These are phyloP conservation scores for Globisporangium abappressorium DNA, from an alignment of 352 stramenopile genomes.

Conservation along the genomic window DNA sequence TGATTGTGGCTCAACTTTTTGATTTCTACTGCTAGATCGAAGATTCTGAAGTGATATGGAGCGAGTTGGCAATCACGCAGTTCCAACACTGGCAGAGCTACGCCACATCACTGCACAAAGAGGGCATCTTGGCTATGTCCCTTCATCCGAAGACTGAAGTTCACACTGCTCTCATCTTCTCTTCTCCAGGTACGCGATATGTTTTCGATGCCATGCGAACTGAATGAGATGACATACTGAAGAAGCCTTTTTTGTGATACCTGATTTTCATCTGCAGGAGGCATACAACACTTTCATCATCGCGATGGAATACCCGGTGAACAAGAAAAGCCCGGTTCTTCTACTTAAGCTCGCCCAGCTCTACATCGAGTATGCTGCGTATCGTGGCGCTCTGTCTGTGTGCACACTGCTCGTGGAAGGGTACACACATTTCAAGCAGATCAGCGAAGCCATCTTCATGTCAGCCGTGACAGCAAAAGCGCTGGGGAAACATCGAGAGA, in stretches of 20 bases:
- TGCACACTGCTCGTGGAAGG: conserved; percentile 69
- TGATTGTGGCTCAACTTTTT: not conserved
- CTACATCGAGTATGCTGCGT: conserved; percentile 67
- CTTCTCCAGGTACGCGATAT: conserved; percentile 7
- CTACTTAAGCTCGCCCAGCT: conserved; percentile 56
- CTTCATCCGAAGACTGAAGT: conserved; percentile 7
- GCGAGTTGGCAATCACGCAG: conserved; percentile 53
- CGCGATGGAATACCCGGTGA: conserved; percentile 70
- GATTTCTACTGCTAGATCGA: conserved; percentile 32
- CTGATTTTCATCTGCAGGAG: conserved; percentile 24
- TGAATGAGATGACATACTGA: not conserved
- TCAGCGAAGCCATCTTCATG: conserved; percentile 66
- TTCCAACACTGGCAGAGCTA: conserved; percentile 57
- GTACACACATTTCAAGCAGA: conserved; percentile 30
- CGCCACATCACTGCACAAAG: conserved; percentile 38
- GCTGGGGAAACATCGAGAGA: conserved; percentile 54
- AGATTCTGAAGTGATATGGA: conserved; percentile 57
- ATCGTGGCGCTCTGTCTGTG: conserved; percentile 55
- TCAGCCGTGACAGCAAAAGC: conserved; percentile 52
- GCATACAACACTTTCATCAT: conserved; percentile 78
- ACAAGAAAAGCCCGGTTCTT: conserved; percentile 57
- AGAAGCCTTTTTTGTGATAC: not conserved
- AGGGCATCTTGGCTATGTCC: conserved; percentile 20
- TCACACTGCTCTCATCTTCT: conserved; percentile 10
- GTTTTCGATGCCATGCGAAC: not conserved